Evolutionary conservation across 768 basidiomycete species (phyloP), one percentile per base, ranked within the genome.

Genomic region (Lentinula detonsa): DNA sequence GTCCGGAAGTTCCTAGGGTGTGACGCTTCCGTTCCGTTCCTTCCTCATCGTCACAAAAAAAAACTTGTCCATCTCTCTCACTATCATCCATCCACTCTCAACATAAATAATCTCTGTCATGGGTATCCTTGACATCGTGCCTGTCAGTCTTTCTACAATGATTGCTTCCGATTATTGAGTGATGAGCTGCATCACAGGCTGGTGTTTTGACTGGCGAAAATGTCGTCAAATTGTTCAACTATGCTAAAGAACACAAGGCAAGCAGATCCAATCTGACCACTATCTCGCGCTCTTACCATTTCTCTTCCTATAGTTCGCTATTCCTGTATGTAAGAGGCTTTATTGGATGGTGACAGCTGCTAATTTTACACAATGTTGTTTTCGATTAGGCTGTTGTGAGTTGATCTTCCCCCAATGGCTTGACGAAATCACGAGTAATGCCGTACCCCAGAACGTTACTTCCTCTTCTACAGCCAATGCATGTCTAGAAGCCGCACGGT

Each of bases 181-280:
- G 34, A 50, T 37, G 39, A 49, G n/a, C 21, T 21, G 23, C 60
- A 46, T 16, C 58, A 48, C 69, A 96, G 95, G 81, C 93, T 73
- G 96, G 96, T 65, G 96, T 99, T 63, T 76, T 99, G 72, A 95
- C 94, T 62, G 96, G 96, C 74, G 91, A 95, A 67, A 85, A 98
- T 73, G 91, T 93, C 68, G 87, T 93, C 76, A 95, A 95, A 75
- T 76, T 99, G 71, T 96, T 98, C 73, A 87, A 96, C 67, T 97
- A 96, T 73, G 96, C 95, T 49, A 90, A 89, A 69, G 84, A 87
- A 68, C 71, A 98, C 74, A 79, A 95, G 81, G 96, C 93, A 64
- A 64, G 81, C 67, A 23, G 23, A 42, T 13, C 53, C 11, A 37
- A 61, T 65, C 59, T 63, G 62, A 53, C 28, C 52, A 15, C 43